phyloP scores from a whole-genome alignment of 805 yeast species.

The Candida vaughaniae region DNA sequence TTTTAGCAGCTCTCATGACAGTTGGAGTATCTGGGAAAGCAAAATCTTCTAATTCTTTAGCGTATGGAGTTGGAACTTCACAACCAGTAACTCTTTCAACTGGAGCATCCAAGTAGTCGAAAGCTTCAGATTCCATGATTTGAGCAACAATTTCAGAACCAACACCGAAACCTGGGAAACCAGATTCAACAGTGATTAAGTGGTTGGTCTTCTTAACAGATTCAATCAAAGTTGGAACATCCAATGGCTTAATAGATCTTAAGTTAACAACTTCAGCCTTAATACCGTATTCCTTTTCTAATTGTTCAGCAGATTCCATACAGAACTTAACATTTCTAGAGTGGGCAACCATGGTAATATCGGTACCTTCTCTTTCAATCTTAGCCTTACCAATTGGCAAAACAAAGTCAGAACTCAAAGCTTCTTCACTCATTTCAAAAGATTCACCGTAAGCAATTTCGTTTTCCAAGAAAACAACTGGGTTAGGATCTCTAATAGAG shows the following conservation, averaged over 20 bases:
- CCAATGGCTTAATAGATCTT: constrained; percentile 96
- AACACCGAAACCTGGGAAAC: constrained; percentile 97
- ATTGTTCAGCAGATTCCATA: constrained; percentile 83
- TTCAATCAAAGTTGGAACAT: constrained; percentile 77
- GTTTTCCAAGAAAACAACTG: constrained; percentile 93
- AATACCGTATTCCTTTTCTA: constrained; percentile 82
- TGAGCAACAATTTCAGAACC: constrained; percentile 98
- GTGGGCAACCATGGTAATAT: constrained; percentile 86
- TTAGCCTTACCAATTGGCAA: constrained; percentile 95
- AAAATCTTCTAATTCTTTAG: constrained; percentile 91
- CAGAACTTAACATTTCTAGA: constrained; percentile 86
- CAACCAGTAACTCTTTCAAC: constrained; percentile 98
- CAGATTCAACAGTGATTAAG: constrained; percentile 93
- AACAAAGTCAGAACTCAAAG: constrained; percentile 80
- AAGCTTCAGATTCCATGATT: constrained; percentile 97
- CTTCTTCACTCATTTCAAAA: constrained; percentile 88
- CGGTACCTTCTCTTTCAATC: constrained; percentile 90
- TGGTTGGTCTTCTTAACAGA: constrained; percentile 97
- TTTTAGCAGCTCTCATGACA: constrained; percentile 82
- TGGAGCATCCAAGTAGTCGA: constrained; percentile 98
- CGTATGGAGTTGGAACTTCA: constrained; percentile 99
- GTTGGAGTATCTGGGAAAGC: constrained; percentile 97
- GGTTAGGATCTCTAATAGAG: constrained; percentile 98
- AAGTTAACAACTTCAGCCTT: constrained; percentile 92
- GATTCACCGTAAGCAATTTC: constrained; percentile 92